Conservation (phyloP, 306 rosid genomes). For the Quercus dentata region DNA sequence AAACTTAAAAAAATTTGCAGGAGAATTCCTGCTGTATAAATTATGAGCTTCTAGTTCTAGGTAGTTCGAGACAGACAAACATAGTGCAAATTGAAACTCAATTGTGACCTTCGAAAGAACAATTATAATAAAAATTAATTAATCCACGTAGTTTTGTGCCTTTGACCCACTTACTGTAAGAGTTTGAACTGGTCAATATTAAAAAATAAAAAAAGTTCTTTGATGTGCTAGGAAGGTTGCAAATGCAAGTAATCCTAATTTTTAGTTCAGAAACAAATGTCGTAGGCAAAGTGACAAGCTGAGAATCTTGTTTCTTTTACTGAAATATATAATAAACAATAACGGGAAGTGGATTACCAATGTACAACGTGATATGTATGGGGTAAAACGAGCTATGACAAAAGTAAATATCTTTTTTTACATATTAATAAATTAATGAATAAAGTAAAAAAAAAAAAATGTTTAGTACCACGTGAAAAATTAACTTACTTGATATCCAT, state of each 20-base stretch:
- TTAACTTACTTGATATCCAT: no score
- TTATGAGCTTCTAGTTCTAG: no score
- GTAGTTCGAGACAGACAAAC: no score
- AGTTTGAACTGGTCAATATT: conserved; percentile 1
- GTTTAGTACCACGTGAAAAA: no score
- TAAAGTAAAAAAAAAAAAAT: no score
- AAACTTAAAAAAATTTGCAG: neutral
- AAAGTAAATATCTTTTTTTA: no score
- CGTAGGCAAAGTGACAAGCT: conserved; percentile 2
- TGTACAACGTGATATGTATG: neutral
- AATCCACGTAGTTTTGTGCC: neutral
- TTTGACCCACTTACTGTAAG: neutral
- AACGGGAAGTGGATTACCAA: neutral
- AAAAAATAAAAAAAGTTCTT: neutral
- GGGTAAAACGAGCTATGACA: neutral
- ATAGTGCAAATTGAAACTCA: neutral
- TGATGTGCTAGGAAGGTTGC: conserved; percentile 15
- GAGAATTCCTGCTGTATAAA: neutral
- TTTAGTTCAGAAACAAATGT: conserved; percentile 1
- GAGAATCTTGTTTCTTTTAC: neutral
- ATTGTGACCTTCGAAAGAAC: neutral
- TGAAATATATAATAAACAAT: neutral
- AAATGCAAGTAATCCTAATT: conserved; percentile 15
- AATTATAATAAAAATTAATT: neutral
- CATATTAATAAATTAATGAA: no score